Evolutionary conservation across 192 early-diverging fungal genomes (phyloP).

Genomic region (Backusella macrospora): DNA sequence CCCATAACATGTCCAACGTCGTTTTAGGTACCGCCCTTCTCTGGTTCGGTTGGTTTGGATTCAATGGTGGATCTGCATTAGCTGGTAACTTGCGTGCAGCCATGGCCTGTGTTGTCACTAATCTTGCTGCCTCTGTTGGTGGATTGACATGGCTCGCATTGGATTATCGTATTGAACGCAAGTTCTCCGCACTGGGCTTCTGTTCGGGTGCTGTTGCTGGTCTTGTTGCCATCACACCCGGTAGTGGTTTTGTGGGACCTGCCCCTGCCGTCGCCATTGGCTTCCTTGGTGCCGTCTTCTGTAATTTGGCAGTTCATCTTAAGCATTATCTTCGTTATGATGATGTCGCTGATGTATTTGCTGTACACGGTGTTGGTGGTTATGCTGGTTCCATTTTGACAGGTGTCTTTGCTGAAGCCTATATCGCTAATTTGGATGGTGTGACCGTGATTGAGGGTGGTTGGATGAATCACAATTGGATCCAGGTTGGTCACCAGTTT

Average conservation of each 20-base stretch:
- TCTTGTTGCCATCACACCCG: conserved; percentile 92
- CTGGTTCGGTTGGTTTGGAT: conserved; percentile 55
- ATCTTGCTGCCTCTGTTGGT: conserved; percentile 81
- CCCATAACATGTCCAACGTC: conserved; percentile 92
- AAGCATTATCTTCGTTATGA: conserved; percentile 89
- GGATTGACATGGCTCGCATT: conserved; percentile 83
- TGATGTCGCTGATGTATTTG: conserved; percentile 92
- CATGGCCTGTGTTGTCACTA: conserved; percentile 84
- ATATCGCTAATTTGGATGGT: conserved; percentile 74
- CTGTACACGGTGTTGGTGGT: conserved; percentile 87
- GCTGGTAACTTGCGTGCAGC: conserved; percentile 83
- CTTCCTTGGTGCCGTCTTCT: conserved; percentile 66
- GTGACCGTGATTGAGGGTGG: conserved; percentile 63
- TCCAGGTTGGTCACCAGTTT: conserved; percentile 82
- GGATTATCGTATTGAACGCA: conserved; percentile 78
- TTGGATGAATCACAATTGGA: conserved; percentile 78
- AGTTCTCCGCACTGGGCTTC: conserved; percentile 89
- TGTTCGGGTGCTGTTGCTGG: conserved; percentile 95
- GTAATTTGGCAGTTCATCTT: conserved; percentile 81
- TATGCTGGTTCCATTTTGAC: conserved; percentile 85
- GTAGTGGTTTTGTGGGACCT: conserved; percentile 83
- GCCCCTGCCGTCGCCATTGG: conserved; percentile 86
- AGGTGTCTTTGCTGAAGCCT: conserved; percentile 86
- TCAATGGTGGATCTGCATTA: conserved; percentile 90
- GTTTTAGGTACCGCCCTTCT: conserved; percentile 57